A percentile compares a stretch with the other conserved stretches of the same genome.
phyloP scores from a whole-genome alignment of 306 rosid genomes.

The Quercus suber region DNA sequence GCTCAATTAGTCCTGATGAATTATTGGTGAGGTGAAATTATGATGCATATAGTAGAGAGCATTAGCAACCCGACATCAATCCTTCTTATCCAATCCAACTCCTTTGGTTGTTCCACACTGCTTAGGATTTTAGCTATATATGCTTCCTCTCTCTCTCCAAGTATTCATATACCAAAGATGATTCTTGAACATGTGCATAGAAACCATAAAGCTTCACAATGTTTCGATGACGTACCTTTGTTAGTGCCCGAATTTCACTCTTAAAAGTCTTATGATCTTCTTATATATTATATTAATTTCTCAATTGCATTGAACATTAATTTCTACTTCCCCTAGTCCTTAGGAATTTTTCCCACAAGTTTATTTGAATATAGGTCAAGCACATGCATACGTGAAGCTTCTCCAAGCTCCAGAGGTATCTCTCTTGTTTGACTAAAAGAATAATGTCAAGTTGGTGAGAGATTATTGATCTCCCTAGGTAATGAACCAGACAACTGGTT shows the following conservation, averaged over 20 bases:
- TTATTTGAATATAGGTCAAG: conserved; percentile 13
- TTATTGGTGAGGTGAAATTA: background rate
- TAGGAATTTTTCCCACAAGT: conserved; percentile 5
- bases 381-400: background rate
- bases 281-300: too few relatives aligned
- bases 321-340: background rate
- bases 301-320: background rate
- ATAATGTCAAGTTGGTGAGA: conserved; percentile 26
- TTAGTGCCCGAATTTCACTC: background rate
- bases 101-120: background rate
- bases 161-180: background rate
- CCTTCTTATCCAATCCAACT: background rate
- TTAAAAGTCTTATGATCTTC: background rate
- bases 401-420: conserved; percentile 25
- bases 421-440: conserved; percentile 33
- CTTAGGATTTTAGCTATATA: too few relatives aligned
- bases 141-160: too few relatives aligned
- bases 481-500: conserved; percentile 36
- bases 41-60: conserved; percentile 5
- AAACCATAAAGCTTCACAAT: background rate
- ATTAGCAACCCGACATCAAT: background rate
- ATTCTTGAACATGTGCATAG: background rate
- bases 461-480: conserved; percentile 28
- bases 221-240: background rate
- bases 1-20: background rate